phyloP scores from a whole-genome alignment of 352 stramenopile genomes.

The Phytophthora pluvialis region DNA sequence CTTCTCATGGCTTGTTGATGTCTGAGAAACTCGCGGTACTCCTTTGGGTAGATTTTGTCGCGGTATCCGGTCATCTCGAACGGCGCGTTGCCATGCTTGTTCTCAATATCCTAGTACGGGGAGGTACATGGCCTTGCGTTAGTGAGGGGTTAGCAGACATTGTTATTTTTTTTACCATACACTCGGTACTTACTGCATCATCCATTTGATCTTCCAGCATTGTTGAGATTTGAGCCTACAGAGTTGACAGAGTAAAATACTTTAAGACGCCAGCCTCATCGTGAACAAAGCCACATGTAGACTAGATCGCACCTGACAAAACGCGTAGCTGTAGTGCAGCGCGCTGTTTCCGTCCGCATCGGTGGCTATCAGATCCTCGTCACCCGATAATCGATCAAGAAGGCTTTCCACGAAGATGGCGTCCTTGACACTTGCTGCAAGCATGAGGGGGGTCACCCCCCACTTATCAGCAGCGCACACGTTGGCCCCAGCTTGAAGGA shows the following conservation, averaged over 20 bases:
- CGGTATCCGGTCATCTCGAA: conserved; percentile 51
- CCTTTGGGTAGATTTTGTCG: conserved; percentile 52
- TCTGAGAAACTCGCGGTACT: conserved; percentile 28
- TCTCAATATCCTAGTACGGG: conserved; percentile 43
- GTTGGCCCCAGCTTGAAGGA: conserved; percentile 42
- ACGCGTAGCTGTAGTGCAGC: conserved; percentile 79
- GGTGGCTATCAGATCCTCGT: conserved; percentile 28
- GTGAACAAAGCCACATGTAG: neutral
- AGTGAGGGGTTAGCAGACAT: neutral
- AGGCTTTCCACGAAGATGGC: conserved; percentile 46
- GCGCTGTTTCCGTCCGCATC: conserved; percentile 57
- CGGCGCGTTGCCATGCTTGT: conserved; percentile 44
- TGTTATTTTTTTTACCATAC: neutral
- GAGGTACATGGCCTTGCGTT: neutral
- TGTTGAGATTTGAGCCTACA: conserved; percentile 44
- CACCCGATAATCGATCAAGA: conserved; percentile 32
- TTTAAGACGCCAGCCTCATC: neutral
- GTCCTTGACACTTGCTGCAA: conserved; percentile 46
- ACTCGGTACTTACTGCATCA: conserved; percentile 24
- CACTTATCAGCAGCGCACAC: conserved; percentile 50
- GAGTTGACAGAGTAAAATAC: neutral
- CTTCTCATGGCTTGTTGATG: conserved; percentile 14
- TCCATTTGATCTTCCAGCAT: conserved; percentile 53
- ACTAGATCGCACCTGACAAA: conserved; percentile 42
- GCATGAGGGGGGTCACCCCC: conserved; percentile 69